Base-by-base conservation (phyloP, 163 green algal genomes). In the Trebouxia gelatinosa region DNA sequence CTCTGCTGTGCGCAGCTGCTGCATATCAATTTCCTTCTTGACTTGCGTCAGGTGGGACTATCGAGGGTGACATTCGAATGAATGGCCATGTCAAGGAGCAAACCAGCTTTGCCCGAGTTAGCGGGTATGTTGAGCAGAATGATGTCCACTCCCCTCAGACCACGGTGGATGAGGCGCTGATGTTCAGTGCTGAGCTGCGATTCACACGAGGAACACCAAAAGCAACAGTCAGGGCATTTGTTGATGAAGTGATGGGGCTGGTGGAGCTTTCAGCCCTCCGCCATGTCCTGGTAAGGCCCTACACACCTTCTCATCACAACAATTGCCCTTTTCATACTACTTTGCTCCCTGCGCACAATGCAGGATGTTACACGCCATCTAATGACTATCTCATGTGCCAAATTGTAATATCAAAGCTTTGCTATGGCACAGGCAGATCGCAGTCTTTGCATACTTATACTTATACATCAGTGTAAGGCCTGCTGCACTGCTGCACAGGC, bases 51-150 rank as follows among this genome's bases (percentile, higher is more conserved):
- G 80, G 76, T 6, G 90, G 90, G 6, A 39, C 78, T 16, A 82
- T 93, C 54, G 85, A 82, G 5, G 90, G 90, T 28, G 80, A 88
- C 46, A 81, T 94, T n/a, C 75, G 84, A n/a, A 43, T 94, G 64
- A 91, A 91, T 65, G 90, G 90, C 31, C 78, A 85, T 64, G 82
- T 83, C 74, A 92, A 93, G 80, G 78, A 87, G 46, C 87, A 90
- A 75, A 34, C 40, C 37, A 89, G 85, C 32, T 93, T 92, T 61
- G 83, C 84, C 3, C 83, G 90, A 21, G 70, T 93, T 4, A 83
- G 75, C 32, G 90, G 86, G 28, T 92, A 89, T 78, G 87, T 91
- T 38, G 87, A 92, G 81, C 88, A 92, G 84, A 67, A 51, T 38
- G 70, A 78, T 29, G 50, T 78, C 26, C 88, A 92, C 86, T 77